phyloP scores from a whole-genome alignment of 1,139 yeast species.

The Taphrina deformans region DNA sequence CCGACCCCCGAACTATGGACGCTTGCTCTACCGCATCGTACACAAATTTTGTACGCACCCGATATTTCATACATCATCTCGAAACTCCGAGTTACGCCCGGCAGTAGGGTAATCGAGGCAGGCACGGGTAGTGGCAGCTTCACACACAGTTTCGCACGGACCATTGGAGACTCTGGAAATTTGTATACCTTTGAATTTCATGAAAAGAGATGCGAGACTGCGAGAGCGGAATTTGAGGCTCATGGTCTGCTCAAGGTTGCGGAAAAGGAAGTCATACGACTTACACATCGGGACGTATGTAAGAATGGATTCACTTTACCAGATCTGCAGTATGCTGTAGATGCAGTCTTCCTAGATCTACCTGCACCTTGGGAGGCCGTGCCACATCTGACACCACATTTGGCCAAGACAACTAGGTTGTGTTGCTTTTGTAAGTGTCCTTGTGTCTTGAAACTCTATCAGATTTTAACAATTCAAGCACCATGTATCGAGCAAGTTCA shows the following conservation, averaged over 20 bases:
- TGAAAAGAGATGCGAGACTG: constrained; percentile 76
- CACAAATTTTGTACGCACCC: constrained; percentile 95
- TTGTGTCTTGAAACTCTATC: constrained; percentile 49
- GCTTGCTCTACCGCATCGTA: constrained; percentile 87
- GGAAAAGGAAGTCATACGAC: constrained; percentile 46
- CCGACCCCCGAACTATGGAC: constrained; percentile 98
- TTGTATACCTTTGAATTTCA: constrained; percentile 90
- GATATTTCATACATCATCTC: constrained; percentile 90
- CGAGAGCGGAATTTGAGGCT: constrained; percentile 67
- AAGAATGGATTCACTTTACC: constrained; percentile 71
- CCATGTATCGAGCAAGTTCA: constrained; percentile 98
- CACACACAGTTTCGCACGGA: constrained; percentile 85
- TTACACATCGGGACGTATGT: constrained; percentile 93
- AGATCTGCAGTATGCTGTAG: constrained; percentile 54
- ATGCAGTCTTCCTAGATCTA: constrained; percentile 79
- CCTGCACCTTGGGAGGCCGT: constrained; percentile 99
- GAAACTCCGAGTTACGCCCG: constrained; percentile 69
- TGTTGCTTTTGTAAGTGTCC: constrained; percentile 27
- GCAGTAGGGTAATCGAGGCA: constrained; percentile 84
- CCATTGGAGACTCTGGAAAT: constrained; percentile 54
- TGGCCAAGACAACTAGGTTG: constrained; percentile 42
- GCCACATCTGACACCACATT: constrained; percentile 64
- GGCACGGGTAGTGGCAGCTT: constrained; percentile 98
- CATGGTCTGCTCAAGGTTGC: constrained; percentile 59
- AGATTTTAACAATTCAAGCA: constrained; percentile 88